phyloP scores from a whole-genome alignment of 441 rosid genomes.

The Flueggea neowawraea region DNA sequence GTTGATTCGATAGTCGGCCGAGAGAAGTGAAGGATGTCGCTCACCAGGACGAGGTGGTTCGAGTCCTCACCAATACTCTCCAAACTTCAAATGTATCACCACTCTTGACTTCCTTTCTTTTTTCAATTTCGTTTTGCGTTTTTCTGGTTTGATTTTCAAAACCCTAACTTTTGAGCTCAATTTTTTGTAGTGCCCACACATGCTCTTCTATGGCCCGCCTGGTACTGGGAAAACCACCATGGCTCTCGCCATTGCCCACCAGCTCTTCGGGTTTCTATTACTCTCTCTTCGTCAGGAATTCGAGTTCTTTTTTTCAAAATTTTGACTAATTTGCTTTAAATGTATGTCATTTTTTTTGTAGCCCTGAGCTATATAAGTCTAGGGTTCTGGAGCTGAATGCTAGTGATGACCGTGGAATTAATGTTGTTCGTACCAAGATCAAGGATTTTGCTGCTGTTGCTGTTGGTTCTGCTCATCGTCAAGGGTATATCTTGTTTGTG shows the following conservation, averaged over 20 bases:
- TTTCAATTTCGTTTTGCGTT: neutral
- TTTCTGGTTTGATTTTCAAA: conserved; percentile 4
- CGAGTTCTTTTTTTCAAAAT: too few relatives aligned
- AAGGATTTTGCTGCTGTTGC: conserved; percentile 97
- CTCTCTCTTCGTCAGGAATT: too few relatives aligned
- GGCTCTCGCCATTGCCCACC: conserved; percentile 90
- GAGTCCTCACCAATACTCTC: conserved; percentile 93
- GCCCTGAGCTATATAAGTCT: conserved; percentile 90
- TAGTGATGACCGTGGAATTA: conserved; percentile 98
- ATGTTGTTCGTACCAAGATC: conserved; percentile 94
- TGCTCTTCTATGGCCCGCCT: conserved; percentile 97
- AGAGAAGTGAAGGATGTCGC: conserved; percentile 94
- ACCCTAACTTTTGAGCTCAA: conserved; percentile 29
- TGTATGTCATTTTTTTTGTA: conserved; percentile 15
- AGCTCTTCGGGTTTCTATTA: conserved; percentile 67
- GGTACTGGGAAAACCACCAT: conserved; percentile 97
- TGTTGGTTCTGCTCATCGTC: conserved; percentile 70
- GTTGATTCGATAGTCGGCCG: conserved; percentile 56
- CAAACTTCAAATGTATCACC: conserved; percentile 58
- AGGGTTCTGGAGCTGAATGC: conserved; percentile 98
- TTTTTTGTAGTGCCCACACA: conserved; percentile 76
- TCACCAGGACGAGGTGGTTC: conserved; percentile 97
- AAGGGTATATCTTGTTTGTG: conserved; percentile 39
- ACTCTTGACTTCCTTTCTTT: neutral
- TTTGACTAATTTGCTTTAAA: too few relatives aligned